Evolutionary conservation across 1,284 basidiomycete genomes (phyloP), one percentile per base, ranked within the genome.

Genomic region (Leccinum fuscescens): DNA sequence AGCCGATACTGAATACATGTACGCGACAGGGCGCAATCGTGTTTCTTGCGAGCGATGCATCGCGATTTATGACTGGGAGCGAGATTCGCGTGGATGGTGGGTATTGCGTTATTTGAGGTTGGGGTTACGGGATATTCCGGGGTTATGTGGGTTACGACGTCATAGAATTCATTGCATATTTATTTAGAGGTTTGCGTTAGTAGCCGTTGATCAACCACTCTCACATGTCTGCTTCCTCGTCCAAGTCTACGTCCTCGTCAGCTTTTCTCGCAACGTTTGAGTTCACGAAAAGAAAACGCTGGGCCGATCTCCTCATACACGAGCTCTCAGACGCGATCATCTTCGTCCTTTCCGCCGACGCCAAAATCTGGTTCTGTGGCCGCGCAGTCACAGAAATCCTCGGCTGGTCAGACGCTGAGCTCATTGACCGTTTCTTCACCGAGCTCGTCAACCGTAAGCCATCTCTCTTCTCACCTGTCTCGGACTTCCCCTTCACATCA

Each of bases 1-100:
- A 33, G 20, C 1, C n/a, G 11, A 27, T 9, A 49, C 48, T 44
- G 42, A 39, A 56, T 55, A 15, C 53, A 69, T 39, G 64, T 53
- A 15, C 48, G 12, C 22, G 64, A 39, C 69, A 90, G 86, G 91
- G 91, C 24, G 93, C 93, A 48, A 82, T 94, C 65, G 89, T 96
- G 58, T 95, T 89, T 75, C 82, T 96, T 22, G 85, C 89, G 11
- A 92, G 89, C 68, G 93, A 94, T 72, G 92, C 93, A 15, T 92
- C 90, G 44, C 84, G 82, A 53, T 95, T 93, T 75, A 88, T 94
- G 79, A 96, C 93, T 1, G 94, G 93, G 7, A 78, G 86, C 4
- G 92, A 96, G 68, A 77, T 96, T 63, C 85, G 88, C 15, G 86
- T 96, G 49, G 94, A 96, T 68, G 94, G 94, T 27, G 93, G 93